Conservation (phyloP, 1,284 basidiomycete genomes). For the Thecaphora thlaspeos region DNA sequence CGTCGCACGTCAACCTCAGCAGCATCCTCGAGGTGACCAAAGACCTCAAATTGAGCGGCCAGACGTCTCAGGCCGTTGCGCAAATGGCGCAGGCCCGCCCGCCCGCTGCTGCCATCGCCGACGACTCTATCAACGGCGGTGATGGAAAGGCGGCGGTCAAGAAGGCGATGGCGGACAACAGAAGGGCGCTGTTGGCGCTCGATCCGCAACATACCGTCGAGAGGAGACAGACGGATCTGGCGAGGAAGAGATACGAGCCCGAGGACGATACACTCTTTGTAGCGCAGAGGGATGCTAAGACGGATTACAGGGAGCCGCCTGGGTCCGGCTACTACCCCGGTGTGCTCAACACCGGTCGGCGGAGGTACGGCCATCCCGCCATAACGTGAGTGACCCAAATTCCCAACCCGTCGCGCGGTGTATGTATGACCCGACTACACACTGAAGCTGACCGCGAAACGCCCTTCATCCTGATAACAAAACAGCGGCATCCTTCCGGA, state of each 20-base stretch:
- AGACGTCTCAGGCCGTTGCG: slow-evolving; percentile 4
- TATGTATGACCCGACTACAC: no score
- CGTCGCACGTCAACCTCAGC: slow-evolving; percentile 65
- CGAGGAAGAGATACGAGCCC: slow-evolving; percentile 64
- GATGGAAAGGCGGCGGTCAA: no score
- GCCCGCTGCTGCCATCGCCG: slow-evolving; percentile 6
- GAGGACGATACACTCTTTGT: slow-evolving; percentile 94
- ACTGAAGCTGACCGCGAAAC: no score
- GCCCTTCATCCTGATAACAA: no score
- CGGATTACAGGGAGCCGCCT: slow-evolving; percentile 50
- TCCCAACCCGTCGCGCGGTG: no score
- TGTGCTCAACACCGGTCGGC: slow-evolving; percentile 39
- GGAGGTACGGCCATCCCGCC: slow-evolving; percentile 52
- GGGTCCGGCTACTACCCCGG: slow-evolving; percentile 43
- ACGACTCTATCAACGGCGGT: neutral
- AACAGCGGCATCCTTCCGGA: slow-evolving; percentile 46
- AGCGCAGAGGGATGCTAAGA: slow-evolving; percentile 59
- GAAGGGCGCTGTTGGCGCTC: slow-evolving; percentile 11
- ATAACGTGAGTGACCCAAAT: slow-evolving; percentile 34
- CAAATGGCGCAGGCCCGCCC: slow-evolving; percentile 30
- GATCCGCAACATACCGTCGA: slow-evolving; percentile 22
- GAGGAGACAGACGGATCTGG: slow-evolving; percentile 30
- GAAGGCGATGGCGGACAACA: neutral
- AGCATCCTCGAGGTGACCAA: slow-evolving; percentile 39
- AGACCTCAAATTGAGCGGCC: neutral